Percentiles rank a stretch among this genome's conserved stretches.
Evolutionary conservation across 2,329 filamentous ascomycete genomes (phyloP).

Genomic region (Coleophoma crateriformis): DNA sequence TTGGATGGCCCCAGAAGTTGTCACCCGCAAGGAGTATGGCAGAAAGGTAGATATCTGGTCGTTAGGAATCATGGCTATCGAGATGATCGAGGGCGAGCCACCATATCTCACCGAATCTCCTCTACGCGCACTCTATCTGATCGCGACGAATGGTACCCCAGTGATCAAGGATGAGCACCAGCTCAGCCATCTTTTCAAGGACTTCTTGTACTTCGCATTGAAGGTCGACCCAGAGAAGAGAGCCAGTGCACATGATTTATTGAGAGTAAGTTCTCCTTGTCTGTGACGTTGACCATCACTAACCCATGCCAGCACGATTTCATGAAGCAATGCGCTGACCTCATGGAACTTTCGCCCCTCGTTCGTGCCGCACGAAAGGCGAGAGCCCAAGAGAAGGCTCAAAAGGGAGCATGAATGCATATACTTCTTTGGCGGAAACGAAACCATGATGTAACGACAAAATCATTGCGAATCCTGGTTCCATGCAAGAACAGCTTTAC

Average conservation of each 20-base stretch:
- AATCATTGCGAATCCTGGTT: too few relatives aligned
- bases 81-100: constrained; percentile 99
- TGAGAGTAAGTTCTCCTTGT: constrained; percentile 62
- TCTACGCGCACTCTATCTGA: constrained; percentile 86
- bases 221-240: constrained; percentile 97
- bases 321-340: constrained; percentile 69
- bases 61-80: constrained; percentile 97
- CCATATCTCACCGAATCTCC: constrained; percentile 95
- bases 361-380: constrained; percentile 82
- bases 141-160: constrained; percentile 94
- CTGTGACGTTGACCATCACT: constrained; percentile 12
- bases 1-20: constrained; percentile 99
- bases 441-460: background rate
- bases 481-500: too few relatives aligned
- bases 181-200: constrained; percentile 74
- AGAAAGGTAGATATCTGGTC: constrained; percentile 99
- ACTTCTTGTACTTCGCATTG: constrained; percentile 88
- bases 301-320: constrained; percentile 60
- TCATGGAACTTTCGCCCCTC: constrained; percentile 75
- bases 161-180: constrained; percentile 89
- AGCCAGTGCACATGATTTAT: constrained; percentile 86
- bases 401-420: constrained; percentile 42
- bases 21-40: constrained; percentile 95
- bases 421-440: background rate
- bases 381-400: constrained; percentile 76